Evolutionary conservation across 2,329 filamentous ascomycete genomes (phyloP), one percentile per base, ranked within the genome.

Genomic region (Eutypella sp.): DNA sequence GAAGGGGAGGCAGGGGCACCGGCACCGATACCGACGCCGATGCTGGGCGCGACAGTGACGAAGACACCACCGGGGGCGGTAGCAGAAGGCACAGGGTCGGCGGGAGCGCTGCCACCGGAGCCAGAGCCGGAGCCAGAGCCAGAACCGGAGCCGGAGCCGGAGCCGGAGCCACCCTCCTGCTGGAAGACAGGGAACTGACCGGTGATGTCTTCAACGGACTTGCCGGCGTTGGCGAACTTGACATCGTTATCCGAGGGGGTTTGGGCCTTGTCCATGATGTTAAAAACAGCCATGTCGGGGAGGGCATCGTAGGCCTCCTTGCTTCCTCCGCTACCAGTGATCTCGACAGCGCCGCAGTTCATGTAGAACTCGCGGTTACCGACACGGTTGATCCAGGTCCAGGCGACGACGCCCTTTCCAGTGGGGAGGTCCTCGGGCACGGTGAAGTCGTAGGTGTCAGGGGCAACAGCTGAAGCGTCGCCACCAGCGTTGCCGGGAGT

Each of bases 301-400:
- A 95, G 83, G 0, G 68, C 64, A 33, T 79, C 62, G 50, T 84
- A 78, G 53, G 78, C 78, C 2, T 72, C 65, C 46, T 80, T 57
- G 37, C 67, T 65, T 43, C 78, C 78, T 0, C 67, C 68, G 0
- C 51, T 53, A 8, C 79, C 79, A 0, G 79, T 79, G 20, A 97
- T 74, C 0, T 74, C 77, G 40, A 95, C 66, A 0, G 88, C 81
- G 0, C 86, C 89, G 57, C 92, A 99, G 76, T 96, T 95, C 90
- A 96, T 95, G 76, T 97, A 96, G 77, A 96, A 89, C 64, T 97
- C 93, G 1, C 91, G 84, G 71, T 96, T 96, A 3, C 93, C 93
- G 9, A 95, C 61, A 48, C 85, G 86, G 73, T 97, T 97, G 68
- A 95, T 82, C 93, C 93, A 97, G 1, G 89, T 89, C 90, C 91